phyloP scores from a whole-genome alignment of 2,329 filamentous ascomycete species.

The Nemania sp. region DNA sequence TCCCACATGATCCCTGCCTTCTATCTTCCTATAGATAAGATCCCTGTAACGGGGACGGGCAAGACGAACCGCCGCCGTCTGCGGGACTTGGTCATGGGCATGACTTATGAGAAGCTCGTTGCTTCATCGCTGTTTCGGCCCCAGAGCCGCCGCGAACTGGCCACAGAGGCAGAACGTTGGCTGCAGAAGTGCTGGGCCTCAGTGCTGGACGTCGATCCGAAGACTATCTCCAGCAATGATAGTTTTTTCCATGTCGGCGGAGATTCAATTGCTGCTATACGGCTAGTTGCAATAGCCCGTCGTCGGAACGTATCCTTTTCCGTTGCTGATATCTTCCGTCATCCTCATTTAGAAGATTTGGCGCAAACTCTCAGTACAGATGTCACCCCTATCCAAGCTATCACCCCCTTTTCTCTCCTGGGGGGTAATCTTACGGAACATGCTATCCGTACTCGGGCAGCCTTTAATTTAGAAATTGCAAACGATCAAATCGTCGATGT shows the following conservation, averaged over 20 bases:
- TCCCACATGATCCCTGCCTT: constrained; percentile 29
- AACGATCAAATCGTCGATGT: constrained; percentile 15
- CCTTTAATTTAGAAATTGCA: neutral
- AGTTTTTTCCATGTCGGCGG: constrained; percentile 53
- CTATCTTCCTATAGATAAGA: constrained; percentile 21
- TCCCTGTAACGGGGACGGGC: constrained; percentile 20
- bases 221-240: constrained; percentile 43
- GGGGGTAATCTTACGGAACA: neutral
- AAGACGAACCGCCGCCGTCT: constrained; percentile 23
- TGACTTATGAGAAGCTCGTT: neutral
- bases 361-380: neutral
- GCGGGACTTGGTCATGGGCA: neutral
- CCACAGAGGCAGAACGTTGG: neutral
- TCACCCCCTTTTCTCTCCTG: constrained; percentile 7
- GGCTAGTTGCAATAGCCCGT: constrained; percentile 28
- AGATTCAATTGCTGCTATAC: constrained; percentile 53
- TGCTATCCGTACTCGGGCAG: neutral
- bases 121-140: neutral
- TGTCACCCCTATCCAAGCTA: neutral
- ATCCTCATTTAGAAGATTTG: constrained; percentile 7
- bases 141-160: neutral
- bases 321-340: constrained; percentile 18
- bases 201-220: neutral
- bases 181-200: constrained; percentile 11
- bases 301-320: constrained; percentile 3